Percentiles rank a stretch among this genome's conserved stretches.
These are phyloP conservation scores for Hibiscus mutabilis DNA, from an alignment of 345 rosid genomes.

Conservation along the genomic window DNA sequence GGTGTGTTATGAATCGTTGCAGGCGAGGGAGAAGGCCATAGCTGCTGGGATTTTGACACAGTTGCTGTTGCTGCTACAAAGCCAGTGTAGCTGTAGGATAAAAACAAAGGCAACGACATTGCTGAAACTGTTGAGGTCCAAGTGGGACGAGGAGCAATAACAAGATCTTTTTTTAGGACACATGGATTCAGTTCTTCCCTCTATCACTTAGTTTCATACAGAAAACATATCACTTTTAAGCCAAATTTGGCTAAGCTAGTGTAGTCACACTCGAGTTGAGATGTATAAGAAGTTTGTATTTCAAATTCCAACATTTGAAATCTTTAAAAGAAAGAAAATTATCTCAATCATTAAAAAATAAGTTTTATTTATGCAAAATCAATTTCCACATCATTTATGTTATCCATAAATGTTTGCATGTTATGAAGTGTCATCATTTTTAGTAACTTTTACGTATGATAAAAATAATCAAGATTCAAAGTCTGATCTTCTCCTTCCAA, in stretches of 20 bases:
- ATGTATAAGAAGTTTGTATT: too few relatives aligned
- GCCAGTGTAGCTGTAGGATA: conserved; percentile 44
- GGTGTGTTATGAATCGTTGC: conserved; percentile 34
- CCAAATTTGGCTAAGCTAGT: conserved; percentile 30
- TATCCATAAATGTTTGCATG: not conserved
- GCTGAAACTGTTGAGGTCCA: conserved; percentile 47
- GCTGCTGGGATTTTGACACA: conserved; percentile 38
- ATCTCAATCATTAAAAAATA: not conserved
- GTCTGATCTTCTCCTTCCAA: not conserved
- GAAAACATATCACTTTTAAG: conserved; percentile 19
- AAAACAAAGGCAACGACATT: conserved; percentile 42
- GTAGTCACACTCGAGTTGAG: not conserved
- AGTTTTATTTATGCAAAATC: not conserved
- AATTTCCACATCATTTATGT: not conserved
- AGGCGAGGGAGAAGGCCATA: conserved; percentile 49
- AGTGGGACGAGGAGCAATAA: conserved; percentile 25
- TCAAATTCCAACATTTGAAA: too few relatives aligned
- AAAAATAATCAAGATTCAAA: too few relatives aligned
- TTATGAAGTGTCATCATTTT: not conserved
- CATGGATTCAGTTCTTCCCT: conserved; percentile 2
- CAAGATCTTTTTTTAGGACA: conserved; percentile 37
- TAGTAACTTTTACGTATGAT: too few relatives aligned
- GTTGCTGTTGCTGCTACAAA: conserved; percentile 47
- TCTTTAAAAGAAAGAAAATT: not conserved
- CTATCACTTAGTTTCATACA: not conserved